phyloP scores from a whole-genome alignment of 495 filamentous ascomycete genomes.

The Neurospora tetraspora region DNA sequence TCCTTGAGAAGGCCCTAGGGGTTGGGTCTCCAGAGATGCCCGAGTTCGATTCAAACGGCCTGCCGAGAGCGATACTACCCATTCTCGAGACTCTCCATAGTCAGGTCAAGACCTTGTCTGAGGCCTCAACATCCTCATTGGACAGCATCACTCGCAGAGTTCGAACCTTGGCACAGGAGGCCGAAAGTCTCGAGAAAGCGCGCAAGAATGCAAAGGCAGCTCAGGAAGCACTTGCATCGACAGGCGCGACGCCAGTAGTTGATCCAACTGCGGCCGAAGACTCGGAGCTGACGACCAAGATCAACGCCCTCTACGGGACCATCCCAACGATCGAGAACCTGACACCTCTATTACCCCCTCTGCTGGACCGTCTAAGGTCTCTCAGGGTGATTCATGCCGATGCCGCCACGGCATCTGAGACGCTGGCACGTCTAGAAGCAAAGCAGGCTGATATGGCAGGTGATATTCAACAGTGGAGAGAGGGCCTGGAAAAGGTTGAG shows the following conservation, averaged over 20 bases:
- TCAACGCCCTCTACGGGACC: slow-evolving; percentile 85
- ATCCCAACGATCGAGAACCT: slow-evolving; percentile 83
- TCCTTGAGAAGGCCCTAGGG: slow-evolving; percentile 75
- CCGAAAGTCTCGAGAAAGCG: slow-evolving; percentile 64
- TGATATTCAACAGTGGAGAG: slow-evolving; percentile 80
- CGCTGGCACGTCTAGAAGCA: slow-evolving; percentile 63
- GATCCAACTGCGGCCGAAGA: slow-evolving; percentile 28
- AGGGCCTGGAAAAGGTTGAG: slow-evolving; percentile 73
- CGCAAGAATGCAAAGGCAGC: slow-evolving; percentile 61
- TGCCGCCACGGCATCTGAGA: slow-evolving; percentile 76
- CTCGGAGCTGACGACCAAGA: slow-evolving; percentile 67
- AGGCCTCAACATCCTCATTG: slow-evolving; percentile 54
- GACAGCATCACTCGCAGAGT: slow-evolving; percentile 67
- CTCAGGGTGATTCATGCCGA: slow-evolving; percentile 77
- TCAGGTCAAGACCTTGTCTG: slow-evolving; percentile 54
- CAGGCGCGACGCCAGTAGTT: slow-evolving; percentile 26
- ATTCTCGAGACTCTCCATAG: slow-evolving; percentile 70
- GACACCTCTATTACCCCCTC: slow-evolving; percentile 70
- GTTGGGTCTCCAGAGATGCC: slow-evolving; percentile 59
- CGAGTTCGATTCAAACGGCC: slow-evolving; percentile 46
- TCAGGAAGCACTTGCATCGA: slow-evolving; percentile 45
- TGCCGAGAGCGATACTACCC: slow-evolving; percentile 60
- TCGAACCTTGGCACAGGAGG: slow-evolving; percentile 64
- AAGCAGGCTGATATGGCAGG: slow-evolving; percentile 71
- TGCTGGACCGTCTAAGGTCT: slow-evolving; percentile 77